Evolutionary conservation across 129 eudicot genomes (phyloP).

Genomic region (Kitagawia praeruptora): DNA sequence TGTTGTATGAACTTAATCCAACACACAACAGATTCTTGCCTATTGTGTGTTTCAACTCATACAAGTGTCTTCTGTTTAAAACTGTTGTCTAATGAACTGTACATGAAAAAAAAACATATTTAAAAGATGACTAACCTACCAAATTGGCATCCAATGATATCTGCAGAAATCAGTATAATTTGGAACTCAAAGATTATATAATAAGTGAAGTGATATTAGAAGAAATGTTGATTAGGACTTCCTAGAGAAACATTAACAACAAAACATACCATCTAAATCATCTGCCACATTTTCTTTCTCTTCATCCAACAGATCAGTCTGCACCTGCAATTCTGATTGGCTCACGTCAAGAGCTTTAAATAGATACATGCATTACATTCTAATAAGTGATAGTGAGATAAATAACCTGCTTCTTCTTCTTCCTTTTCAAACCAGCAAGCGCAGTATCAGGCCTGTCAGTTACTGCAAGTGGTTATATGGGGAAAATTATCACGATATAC

Average conservation of each 20-base stretch:
- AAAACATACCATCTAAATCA: constrained; percentile 51
- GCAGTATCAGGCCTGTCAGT: constrained; percentile 59
- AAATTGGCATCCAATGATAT: constrained; percentile 29
- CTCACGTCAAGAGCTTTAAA: constrained; percentile 10
- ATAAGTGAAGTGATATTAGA: neutral
- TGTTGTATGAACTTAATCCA: too few species aligned
- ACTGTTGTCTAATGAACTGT: too few species aligned
- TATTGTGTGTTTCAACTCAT: too few species aligned
- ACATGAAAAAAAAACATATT: too few species aligned
- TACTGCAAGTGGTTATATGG: constrained; percentile 29
- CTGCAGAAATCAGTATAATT: constrained; percentile 18
- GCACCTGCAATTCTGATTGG: constrained; percentile 40
- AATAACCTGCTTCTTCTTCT: constrained; percentile 78
- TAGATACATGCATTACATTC: neutral
- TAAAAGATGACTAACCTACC: too few species aligned
- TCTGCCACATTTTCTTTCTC: constrained; percentile 57
- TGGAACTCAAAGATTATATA: neutral
- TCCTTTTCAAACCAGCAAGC: constrained; percentile 78
- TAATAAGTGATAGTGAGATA: neutral
- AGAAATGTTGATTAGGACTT: neutral
- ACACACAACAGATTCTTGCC: too few species aligned
- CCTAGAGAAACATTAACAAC: neutral
- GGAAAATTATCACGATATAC: neutral
- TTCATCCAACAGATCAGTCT: constrained; percentile 55
- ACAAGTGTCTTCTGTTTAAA: too few species aligned